Evolutionary conservation across 176 grass and related monocot genomes (phyloP).

Genomic region (Avena insularis): DNA sequence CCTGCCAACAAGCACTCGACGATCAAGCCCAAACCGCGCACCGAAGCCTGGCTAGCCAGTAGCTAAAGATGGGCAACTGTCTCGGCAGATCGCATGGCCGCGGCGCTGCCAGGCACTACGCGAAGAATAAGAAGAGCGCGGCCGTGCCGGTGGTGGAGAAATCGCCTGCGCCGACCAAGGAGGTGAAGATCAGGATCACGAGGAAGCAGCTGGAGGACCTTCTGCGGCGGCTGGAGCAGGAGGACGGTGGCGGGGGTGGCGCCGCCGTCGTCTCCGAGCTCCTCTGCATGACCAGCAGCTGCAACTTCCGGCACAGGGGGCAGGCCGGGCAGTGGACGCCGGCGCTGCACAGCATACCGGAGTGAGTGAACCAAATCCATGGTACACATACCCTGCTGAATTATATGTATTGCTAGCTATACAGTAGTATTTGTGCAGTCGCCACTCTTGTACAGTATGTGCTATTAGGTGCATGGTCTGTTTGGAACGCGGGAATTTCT

Average conservation of each 20-base stretch:
- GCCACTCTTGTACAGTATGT: background rate
- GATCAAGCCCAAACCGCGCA: background rate
- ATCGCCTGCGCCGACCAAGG: background rate
- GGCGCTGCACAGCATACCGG: constrained; percentile 68
- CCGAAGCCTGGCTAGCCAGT: background rate
- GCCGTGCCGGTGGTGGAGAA: constrained; percentile 5
- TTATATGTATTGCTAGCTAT: background rate
- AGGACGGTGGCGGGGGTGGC: background rate
- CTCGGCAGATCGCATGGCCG: background rate
- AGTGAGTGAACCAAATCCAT: constrained; percentile 39
- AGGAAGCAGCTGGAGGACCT: constrained; percentile 73
- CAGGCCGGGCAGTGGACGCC: constrained; percentile 58
- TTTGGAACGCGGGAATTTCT: background rate
- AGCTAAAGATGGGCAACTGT: constrained; percentile 50
- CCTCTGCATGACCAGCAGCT: constrained; percentile 42
- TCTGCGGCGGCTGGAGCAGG: constrained; percentile 47
- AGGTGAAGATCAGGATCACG: constrained; percentile 71
- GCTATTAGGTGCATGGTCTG: background rate
- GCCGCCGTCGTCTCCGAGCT: constrained; percentile 56
- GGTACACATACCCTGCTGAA: background rate
- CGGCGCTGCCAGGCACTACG: background rate
- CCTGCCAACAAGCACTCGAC: background rate
- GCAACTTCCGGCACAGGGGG: constrained; percentile 33
- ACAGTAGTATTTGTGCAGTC: background rate
- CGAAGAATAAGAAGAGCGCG: constrained; percentile 28